Base-by-base conservation (phyloP, 306 rosid species). In the Ormosia semicastrata region DNA sequence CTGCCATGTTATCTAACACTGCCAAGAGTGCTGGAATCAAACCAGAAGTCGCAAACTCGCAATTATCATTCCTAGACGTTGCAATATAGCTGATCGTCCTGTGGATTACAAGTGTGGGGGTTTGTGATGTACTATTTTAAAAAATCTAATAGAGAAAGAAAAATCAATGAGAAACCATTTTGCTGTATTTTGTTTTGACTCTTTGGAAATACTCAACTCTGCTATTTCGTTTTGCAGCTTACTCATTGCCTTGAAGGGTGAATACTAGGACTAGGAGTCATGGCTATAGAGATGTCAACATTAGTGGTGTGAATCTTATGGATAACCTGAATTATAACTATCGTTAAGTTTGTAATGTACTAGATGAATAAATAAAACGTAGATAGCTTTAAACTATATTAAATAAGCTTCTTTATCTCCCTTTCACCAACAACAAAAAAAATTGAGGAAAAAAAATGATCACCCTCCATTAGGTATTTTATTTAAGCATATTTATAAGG, bases 21-120 rank as follows among this genome's bases (percentile, higher is more conserved):
- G 92, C 91, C 33, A 49, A 67, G 72, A 76, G 7, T 11, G 34
- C 85, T 14, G 92, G 91, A 10, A 63, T 44, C 11, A 88, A 87
- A 18, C 84, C 90, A 65, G 82, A 89, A 64, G 5, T 24, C 24
- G 24, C 24, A 24, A 24, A 24, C 24, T 88, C 29, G 90, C 90
- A 1, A 43, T 89, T 1, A 91, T 91, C 62, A 89, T 87, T 66
- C 90, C 95, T 0, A 87, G 87, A 82, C 89, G 90, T 29, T 91
- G 91, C 14, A 71, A 86, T 63, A 60, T 91, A 11, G 29, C 57
- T 3, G 83, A 87, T 58, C 88, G 87, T 44, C 90, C 92, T 0
- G 46, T 88, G 36, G 91, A 89, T 41, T 86, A 62, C 86, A 78
- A 86, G 70, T 89, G 91, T 73, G 88, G 91, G 88, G 90, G 91